These are phyloP conservation scores for Hsuehochloa calcarea DNA, from an alignment of 176 grass and related monocot species.

Conservation along the genomic window DNA sequence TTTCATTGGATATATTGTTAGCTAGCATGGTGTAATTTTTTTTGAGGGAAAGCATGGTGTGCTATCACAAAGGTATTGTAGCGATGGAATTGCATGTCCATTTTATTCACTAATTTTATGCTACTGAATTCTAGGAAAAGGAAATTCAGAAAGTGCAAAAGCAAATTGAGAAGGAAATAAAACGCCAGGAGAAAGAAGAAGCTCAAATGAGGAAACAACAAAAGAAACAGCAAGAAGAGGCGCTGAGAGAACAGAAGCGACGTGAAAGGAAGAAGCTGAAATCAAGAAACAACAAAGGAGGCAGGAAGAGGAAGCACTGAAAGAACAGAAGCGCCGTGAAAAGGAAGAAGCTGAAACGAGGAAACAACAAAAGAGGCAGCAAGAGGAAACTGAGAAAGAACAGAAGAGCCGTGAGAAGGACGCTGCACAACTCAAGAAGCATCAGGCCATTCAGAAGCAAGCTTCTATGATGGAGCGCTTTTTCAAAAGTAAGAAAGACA, in stretches of 20 bases:
- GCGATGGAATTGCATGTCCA: not conserved
- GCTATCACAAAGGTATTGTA: not conserved
- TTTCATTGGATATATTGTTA: constrained; percentile 18
- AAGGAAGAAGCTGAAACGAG: constrained; percentile 67
- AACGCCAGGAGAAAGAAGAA: constrained; percentile 66
- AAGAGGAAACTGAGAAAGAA: constrained; percentile 82
- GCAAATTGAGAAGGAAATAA: constrained; percentile 55
- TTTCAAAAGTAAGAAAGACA: constrained; percentile 72
- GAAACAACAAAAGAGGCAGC: constrained; percentile 68
- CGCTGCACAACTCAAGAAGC: constrained; percentile 72
- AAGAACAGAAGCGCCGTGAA: constrained; percentile 64
- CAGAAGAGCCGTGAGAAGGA: constrained; percentile 80
- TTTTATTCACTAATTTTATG: not conserved
- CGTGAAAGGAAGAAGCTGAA: constrained; percentile 86
- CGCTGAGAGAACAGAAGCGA: constrained; percentile 71
- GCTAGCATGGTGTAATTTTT: not conserved
- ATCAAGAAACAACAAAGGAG: constrained; percentile 73
- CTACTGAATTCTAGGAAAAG: constrained; percentile 33
- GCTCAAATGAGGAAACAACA: constrained; percentile 52
- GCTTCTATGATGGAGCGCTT: constrained; percentile 86
- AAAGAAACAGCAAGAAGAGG: constrained; percentile 51
- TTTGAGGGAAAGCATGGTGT: not conserved
- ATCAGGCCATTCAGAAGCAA: constrained; percentile 72
- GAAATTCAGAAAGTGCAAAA: constrained; percentile 35
- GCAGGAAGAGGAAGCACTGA: constrained; percentile 68